Evolutionary conservation across 1,284 basidiomycete genomes (phyloP), one percentile per base, ranked within the genome.

Genomic region (Gymnopus androsaceus): DNA sequence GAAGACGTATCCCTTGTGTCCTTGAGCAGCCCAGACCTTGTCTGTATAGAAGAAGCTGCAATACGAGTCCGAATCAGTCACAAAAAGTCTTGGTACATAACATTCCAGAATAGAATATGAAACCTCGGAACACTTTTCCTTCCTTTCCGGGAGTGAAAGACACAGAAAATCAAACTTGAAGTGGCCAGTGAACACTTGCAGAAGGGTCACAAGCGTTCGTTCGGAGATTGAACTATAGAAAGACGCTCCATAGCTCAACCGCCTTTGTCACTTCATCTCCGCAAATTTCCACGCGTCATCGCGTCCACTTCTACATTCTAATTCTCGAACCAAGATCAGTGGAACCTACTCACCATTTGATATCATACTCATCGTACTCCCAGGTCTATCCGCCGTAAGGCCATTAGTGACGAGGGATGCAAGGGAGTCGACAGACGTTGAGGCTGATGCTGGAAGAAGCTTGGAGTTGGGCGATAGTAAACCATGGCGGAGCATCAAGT

Each of bases 381-480:
- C 70, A 12, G 75, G 74, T 34, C 72, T 63, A 17, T 28, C 12
- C 21, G n/a, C 48, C 21, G 21, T 48, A 55, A 2, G 7, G 12
- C 37, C 40, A 17, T 19, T 38, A 33, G 27, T 37, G 23, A 38
- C 33, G 25, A 47, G 23, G n/a, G 57, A 58, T 15, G 25, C 31
- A 31, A 57, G 2, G 52, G 59, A 28, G 28, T 58, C 51, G 25
- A 59, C 47, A 30, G 54, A 40, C 42, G 67, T 63, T 28, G 54
- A 40, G 45, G 67, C 63, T 28, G 72, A 67, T 14, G 62, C 61
- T 63, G 81, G 75, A 4, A 92, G 69, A 3, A 90, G 69, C 59
- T 88, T 90, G 1, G 90, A 91, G 56, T 82, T 75, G 0, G 88
- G 86, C 2, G 89, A 91, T 19, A 92, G 76, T 51, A 90, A 73